Percentiles rank a stretch among this genome's conserved stretches.
Conservation (phyloP, 805 yeast species). For the Yamadazyma tumulicola region DNA sequence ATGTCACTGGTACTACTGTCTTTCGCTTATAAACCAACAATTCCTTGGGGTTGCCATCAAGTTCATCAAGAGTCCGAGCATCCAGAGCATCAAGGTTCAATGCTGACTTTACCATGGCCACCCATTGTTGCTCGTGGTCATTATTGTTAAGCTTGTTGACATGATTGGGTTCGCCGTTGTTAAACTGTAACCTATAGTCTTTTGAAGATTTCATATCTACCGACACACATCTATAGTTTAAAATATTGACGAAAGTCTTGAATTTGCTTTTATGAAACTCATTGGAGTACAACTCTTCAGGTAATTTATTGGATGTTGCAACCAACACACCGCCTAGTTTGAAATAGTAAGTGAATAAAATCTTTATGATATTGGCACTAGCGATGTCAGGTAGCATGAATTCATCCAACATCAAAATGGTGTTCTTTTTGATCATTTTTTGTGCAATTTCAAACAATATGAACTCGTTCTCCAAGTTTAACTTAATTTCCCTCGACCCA, state of each 20-base stretch:
- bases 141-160: conserved; percentile 25
- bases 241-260: conserved; percentile 51
- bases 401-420: conserved; percentile 65
- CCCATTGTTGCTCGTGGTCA: conserved; percentile 33
- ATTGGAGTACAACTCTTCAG: conserved; percentile 67
- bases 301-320: conserved; percentile 70
- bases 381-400: conserved; percentile 77
- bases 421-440: conserved; percentile 53
- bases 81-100: conserved; percentile 8
- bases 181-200: conserved; percentile 49
- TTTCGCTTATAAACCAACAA: conserved; percentile 57
- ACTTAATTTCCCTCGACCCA: conserved; percentile 17
- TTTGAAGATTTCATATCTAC: conserved; percentile 57
- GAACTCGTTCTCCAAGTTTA: conserved; percentile 56
- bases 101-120: conserved; percentile 22
- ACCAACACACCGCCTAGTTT: conserved; percentile 72
- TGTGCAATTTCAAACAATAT: conserved; percentile 65
- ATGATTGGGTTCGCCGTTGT: conserved; percentile 23
- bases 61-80: conserved; percentile 11
- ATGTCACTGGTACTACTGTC: conserved; percentile 44
- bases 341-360: conserved; percentile 65
- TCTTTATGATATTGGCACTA: conserved; percentile 63
- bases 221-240: conserved; percentile 56
- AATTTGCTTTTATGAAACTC: conserved; percentile 60
- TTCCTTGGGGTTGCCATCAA: conserved; percentile 18